Conservation (phyloP, 768 basidiomycete genomes). For the Favolaschia claudopus region DNA sequence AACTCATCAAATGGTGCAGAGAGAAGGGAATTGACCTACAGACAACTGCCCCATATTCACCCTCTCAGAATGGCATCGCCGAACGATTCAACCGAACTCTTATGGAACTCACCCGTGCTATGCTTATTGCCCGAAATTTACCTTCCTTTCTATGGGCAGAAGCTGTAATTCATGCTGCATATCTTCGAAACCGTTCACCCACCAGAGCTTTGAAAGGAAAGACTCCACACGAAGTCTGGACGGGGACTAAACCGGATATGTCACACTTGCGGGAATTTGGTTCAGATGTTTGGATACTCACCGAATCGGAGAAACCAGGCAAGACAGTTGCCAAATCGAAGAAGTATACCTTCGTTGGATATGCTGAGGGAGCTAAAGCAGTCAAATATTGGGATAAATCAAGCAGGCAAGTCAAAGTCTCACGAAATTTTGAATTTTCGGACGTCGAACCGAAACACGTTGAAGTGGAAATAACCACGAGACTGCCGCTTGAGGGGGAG, state of each 20-base stretch:
- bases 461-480: not conserved
- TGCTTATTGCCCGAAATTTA: conserved; percentile 10
- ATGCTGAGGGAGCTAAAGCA: not conserved
- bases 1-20: conserved; percentile 6
- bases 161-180: conserved; percentile 8
- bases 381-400: conserved; percentile 7
- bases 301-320: too few relatives aligned
- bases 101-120: conserved; percentile 7
- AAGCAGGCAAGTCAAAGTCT: conserved; percentile 5
- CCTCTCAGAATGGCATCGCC: conserved; percentile 11
- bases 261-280: conserved; percentile 12
- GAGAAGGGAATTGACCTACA: conserved; percentile 6
- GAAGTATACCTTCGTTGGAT: too few relatives aligned
- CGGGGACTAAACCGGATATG: not conserved
- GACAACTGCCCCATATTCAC: conserved; percentile 8
- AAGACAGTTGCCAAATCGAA: too few relatives aligned
- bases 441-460: not conserved
- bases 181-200: conserved; percentile 1
- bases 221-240: conserved; percentile 2
- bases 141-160: conserved; percentile 11
- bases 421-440: not conserved
- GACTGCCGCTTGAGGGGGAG: conserved; percentile 19
- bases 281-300: conserved; percentile 8
- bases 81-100: conserved; percentile 9
- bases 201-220: conserved; percentile 3